Base-by-base conservation (phyloP, 2,329 filamentous ascomycete species). In the Penicillium sp. region DNA sequence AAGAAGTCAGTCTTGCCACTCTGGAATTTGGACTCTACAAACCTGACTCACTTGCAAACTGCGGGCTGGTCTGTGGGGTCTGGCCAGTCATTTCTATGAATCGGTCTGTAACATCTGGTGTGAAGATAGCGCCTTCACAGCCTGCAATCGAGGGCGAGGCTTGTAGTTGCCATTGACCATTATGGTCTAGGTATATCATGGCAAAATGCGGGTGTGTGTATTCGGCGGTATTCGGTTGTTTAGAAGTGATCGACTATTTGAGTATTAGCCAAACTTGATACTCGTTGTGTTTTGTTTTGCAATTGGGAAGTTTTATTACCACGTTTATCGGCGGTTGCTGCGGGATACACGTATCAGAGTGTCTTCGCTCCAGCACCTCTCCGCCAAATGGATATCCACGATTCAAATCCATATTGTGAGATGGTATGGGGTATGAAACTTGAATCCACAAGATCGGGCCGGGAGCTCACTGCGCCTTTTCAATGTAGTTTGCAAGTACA, bases 181-280 rank as follows among this genome's bases (percentile, higher is more conserved):
- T 66, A 16, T 67, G 64, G 46, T 75, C 70, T 30, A 73, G 63
- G 48, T 71, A 75, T 36, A 75, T 64, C 53, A 74, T 60, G n/a
- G 71, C 71, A 45, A 69, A 75, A 49, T 74, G 72, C 6, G 67
- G 63, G 33, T 71, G 71, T 25, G 69, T 66, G 11, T 69, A 60
- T 19, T 65, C 60, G 11, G 64, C 50, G 37, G 57, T 56, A 19
- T 53, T 49, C 16, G 61, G 42, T 50, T 61, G 61, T 12, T 63
- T 60, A 35, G 62, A 56, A 49, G 59, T 52, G 30, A 59, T 55
- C 2, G 65, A 43, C 65, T 69, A 49, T 56, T 48, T 25, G 31
- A 36, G 12, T 36, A 8, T 55, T 19, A 56, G 48, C 25, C 28
- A 28, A 26, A 22, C 28, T n/a, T 22, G 33, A 22, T 14, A 19